Evolutionary conservation across 805 yeast genomes (phyloP), one percentile per base, ranked within the genome.

Genomic region (Barnettozyma californica): DNA sequence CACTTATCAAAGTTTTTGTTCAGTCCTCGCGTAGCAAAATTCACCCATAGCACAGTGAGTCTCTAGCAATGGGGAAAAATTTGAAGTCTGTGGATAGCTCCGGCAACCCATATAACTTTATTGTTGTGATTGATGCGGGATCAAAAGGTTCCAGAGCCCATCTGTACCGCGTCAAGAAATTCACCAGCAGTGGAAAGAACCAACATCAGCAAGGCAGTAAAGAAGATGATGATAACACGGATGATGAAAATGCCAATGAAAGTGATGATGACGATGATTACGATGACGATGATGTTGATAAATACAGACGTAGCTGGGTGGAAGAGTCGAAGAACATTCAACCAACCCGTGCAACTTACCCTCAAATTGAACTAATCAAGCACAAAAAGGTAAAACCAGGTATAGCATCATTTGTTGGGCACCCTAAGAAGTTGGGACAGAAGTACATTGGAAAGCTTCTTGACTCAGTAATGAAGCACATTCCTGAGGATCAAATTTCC

Each of bases 111-210:
- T 78, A 76, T 50, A 81, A 82, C 59, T 82, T 81, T 58, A 75
- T 81, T 3, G 72, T 82, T 2, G 70, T 82, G 5, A 74, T 82
- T 2, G 88, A 82, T 61, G 78, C 86, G 1, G 87, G 88, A 0
- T 80, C 86, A 3, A 79, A 74, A 49, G 87, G 87, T 0, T 76
- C 85, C 0, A 61, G 87, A 18, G 85, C 82, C 0, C 79, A 71
- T 54, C 71, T 82, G 1, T 82, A 82, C 63, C 70, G 52, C n/a
- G 43, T 39, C 2, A 9, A 45, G 4, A 36, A 52, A 4, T 53
- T 65, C 4, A 53, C 57, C 4, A 20, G 25, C 43, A 6, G 36
- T 39, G 11, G 14, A 27, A 21, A 36, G 26, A 38, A 44, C 2
- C 20, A 19, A n/a, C 31, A 33, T 13, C 4, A 39, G 14, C 4